Base-by-base conservation (phyloP, 2,329 filamentous ascomycete species). In the Pyrenophora graminea region DNA sequence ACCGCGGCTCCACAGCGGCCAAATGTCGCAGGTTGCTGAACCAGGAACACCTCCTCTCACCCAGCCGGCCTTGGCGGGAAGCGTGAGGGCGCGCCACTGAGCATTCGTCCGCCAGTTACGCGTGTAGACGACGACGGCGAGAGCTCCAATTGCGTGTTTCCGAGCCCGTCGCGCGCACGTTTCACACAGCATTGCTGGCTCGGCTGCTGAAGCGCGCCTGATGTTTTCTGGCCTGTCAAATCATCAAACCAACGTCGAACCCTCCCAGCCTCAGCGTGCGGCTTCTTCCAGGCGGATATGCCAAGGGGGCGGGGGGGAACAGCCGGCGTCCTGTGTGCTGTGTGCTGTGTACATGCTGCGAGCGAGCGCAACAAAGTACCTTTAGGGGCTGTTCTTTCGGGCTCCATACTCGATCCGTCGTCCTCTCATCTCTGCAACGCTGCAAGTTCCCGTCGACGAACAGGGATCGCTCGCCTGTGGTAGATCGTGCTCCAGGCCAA, bases 211-310 rank as follows among this genome's bases (percentile, higher is more conserved):
- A 38, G 55, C 56, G 59, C 56, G 52, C 50, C 62, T 62, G 61
- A 57, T 67, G 61, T 58, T 63, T 64, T 63, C 53, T 49, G 34
- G 48, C 48, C 58, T 68, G 64, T 59, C 67, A 70, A 69, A 71
- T 68, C 69, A 70, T 67, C 65, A 69, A 59, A 70, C 66, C 45
- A 34, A 54, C 56, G 53, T 65, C 64, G 55, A 63, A 65, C 63
- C 44, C 53, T 46, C 58, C 53, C 53, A 54, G 67, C 66, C 59
- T 64, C 67, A 64, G 23, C 43, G 30, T 30, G 43, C 39, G 17
- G 36, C 23, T 27, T 19, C 23, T 15, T 18, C 27, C 25, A 17
- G 25, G 43, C 34, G 12, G n/a, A 31, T 45, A 30, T 10, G 27
- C 27, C 10, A 25, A 7, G 42, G 27, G 21, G 4, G 18, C 19